These are phyloP conservation scores for Venturia asperata DNA, from an alignment of 2,329 filamentous ascomycete genomes.

Conservation along the genomic window DNA sequence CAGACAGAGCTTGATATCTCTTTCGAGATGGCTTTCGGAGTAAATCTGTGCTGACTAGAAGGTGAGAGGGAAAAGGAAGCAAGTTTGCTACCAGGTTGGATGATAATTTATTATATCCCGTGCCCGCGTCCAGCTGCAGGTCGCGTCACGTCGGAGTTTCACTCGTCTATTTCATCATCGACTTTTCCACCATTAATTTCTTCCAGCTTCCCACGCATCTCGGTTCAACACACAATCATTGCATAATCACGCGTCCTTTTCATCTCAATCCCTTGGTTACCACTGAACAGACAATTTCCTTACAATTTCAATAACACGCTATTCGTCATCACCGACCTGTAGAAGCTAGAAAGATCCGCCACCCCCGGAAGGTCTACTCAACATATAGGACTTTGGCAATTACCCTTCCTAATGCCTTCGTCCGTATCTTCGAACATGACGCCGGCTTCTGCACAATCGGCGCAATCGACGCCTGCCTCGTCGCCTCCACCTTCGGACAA, in stretches of 20 bases:
- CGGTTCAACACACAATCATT: background rate
- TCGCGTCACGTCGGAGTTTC: background rate
- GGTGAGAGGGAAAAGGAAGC: background rate
- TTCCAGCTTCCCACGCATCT: background rate
- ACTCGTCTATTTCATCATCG: background rate
- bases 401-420: background rate
- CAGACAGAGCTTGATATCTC: no score
- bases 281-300: background rate
- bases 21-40: no score
- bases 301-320: background rate
- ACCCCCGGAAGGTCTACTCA: background rate
- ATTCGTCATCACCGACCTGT: background rate
- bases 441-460: background rate
- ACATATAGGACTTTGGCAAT: background rate
- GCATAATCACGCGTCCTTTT: background rate
- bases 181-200: background rate
- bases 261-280: background rate
- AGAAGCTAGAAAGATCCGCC: constrained; percentile 3
- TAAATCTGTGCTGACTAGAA: no score
- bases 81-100: no score
- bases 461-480: constrained; percentile 16
- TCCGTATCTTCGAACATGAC: constrained; percentile 16
- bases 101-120: background rate
- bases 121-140: background rate
- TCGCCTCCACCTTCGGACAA: constrained; percentile 19